These are phyloP conservation scores for Combretum micranthum DNA, from an alignment of 345 rosid species.

Conservation along the genomic window DNA sequence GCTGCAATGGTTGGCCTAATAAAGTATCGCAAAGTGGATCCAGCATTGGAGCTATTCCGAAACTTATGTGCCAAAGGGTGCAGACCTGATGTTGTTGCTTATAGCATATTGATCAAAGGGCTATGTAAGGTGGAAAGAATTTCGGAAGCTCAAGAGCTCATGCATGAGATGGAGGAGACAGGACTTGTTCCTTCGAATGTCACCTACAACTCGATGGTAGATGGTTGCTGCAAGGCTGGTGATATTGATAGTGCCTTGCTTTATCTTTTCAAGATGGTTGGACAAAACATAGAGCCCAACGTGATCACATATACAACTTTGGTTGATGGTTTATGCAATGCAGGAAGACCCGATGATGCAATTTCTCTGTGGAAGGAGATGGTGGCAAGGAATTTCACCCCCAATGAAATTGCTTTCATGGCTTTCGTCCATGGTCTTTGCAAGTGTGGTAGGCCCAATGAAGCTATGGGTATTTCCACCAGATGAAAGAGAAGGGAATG, in stretches of 20 bases:
- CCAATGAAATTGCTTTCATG: slow-evolving; percentile 55
- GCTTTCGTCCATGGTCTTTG: slow-evolving; percentile 72
- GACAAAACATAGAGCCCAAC: slow-evolving; percentile 50
- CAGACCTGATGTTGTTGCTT: slow-evolving; percentile 75
- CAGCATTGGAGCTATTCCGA: slow-evolving; percentile 57
- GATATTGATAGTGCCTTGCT: slow-evolving; percentile 43
- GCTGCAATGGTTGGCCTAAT: slow-evolving; percentile 67
- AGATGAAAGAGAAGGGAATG: slow-evolving; percentile 60
- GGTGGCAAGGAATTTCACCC: slow-evolving; percentile 40
- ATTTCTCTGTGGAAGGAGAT: slow-evolving; percentile 63
- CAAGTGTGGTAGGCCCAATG: slow-evolving; percentile 55
- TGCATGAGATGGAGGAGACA: slow-evolving; percentile 54
- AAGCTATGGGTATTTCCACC: slow-evolving; percentile 49
- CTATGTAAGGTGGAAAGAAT: slow-evolving; percentile 56
- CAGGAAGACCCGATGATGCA: slow-evolving; percentile 73
- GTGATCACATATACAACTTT: slow-evolving; percentile 68
- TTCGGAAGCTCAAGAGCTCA: slow-evolving; percentile 48
- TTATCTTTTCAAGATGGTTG: slow-evolving; percentile 49
- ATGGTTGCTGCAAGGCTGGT: slow-evolving; percentile 77
- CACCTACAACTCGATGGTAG: slow-evolving; percentile 68
- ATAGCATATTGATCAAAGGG: slow-evolving; percentile 67
- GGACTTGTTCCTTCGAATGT: slow-evolving; percentile 71
- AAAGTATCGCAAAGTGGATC: slow-evolving; percentile 44
- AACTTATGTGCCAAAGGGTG: slow-evolving; percentile 46
- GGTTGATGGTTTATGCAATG: slow-evolving; percentile 59